Conservation (phyloP, 2,329 filamentous ascomycete species). For the Venturia asperata region DNA sequence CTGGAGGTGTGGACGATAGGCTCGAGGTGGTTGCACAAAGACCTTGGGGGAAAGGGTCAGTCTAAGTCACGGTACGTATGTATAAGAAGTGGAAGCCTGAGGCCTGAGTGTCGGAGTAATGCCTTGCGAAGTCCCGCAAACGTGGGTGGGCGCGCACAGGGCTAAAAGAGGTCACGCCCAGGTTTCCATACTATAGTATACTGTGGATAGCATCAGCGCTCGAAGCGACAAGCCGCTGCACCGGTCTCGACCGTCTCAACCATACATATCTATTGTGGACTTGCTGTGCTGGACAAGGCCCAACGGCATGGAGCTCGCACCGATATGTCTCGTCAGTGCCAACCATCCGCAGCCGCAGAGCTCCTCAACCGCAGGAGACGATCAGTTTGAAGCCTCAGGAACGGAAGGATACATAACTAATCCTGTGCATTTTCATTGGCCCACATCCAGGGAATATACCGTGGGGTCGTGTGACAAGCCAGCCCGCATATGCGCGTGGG, state of each 20-base stretch:
- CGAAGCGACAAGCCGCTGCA: not conserved
- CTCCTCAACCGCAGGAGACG: not conserved
- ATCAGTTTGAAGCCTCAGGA: slow-evolving; percentile 7
- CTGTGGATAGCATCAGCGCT: not conserved
- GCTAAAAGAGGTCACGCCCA: not conserved
- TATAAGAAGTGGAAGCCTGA: no score
- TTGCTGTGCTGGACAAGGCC: not conserved
- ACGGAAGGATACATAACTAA: not conserved
- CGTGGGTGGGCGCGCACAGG: not conserved
- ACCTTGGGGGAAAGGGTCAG: not conserved
- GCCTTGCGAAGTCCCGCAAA: not conserved
- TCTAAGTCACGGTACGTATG: slow-evolving; percentile 1
- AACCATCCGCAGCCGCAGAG: not conserved
- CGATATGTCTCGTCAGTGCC: not conserved
- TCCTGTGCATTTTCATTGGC: not conserved
- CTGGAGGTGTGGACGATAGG: not conserved
- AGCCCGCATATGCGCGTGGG: not conserved
- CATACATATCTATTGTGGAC: no score
- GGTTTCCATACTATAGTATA: not conserved
- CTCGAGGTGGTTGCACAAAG: not conserved
- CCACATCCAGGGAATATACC: not conserved
- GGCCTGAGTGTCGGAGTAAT: not conserved
- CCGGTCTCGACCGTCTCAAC: not conserved
- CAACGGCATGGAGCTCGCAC: not conserved
- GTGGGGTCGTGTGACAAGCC: slow-evolving; percentile 2